Percentiles rank a stretch among this genome's conserved stretches.
phyloP scores from a whole-genome alignment of 2,329 filamentous ascomycete genomes.

The Microdochium bolleyi region DNA sequence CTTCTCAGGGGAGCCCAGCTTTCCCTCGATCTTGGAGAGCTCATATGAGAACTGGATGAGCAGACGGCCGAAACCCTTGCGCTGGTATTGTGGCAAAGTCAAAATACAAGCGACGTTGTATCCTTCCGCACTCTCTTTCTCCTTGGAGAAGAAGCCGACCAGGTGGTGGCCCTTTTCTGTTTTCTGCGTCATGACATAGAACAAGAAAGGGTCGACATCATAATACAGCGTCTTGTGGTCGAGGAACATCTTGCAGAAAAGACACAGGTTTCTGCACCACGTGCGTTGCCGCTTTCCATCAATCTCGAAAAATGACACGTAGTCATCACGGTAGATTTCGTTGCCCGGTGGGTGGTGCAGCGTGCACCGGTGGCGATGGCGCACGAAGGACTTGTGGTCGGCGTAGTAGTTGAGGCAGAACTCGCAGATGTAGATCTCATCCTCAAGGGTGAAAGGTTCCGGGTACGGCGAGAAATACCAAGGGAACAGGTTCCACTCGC shows the following conservation, averaged over 20 bases:
- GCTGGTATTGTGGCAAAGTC: conserved; percentile 91
- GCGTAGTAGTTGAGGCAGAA: conserved; percentile 92
- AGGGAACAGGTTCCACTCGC: conserved; percentile 81
- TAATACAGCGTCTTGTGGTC: conserved; percentile 98
- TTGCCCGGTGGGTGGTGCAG: conserved; percentile 91
- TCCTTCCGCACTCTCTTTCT: conserved; percentile 92
- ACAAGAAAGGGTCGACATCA: conserved; percentile 97
- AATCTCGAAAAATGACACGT: conserved; percentile 94
- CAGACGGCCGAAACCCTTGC: conserved; percentile 86
- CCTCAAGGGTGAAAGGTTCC: conserved; percentile 76
- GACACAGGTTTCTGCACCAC: conserved; percentile 92
- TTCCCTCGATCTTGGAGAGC: conserved; percentile 88
- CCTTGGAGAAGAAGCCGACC: conserved; percentile 99
- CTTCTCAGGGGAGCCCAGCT: conserved; percentile 93
- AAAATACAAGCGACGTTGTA: conserved; percentile 99
- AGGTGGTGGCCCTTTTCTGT: conserved; percentile 88
- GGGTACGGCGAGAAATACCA: conserved; percentile 99
- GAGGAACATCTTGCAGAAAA: conserved; percentile 92
- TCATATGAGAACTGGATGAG: conserved; percentile 98
- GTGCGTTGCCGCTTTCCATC: conserved; percentile 89
- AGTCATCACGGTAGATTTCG: conserved; percentile 93
- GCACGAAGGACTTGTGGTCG: conserved; percentile 70
- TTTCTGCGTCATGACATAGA: conserved; percentile 93
- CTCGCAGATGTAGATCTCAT: conserved; percentile 93
- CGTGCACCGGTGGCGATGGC: conserved; percentile 85